Evolutionary conservation across 106 monocot species (phyloP), one percentile per base, ranked within the genome.

Genomic region (Posidonia australis): DNA sequence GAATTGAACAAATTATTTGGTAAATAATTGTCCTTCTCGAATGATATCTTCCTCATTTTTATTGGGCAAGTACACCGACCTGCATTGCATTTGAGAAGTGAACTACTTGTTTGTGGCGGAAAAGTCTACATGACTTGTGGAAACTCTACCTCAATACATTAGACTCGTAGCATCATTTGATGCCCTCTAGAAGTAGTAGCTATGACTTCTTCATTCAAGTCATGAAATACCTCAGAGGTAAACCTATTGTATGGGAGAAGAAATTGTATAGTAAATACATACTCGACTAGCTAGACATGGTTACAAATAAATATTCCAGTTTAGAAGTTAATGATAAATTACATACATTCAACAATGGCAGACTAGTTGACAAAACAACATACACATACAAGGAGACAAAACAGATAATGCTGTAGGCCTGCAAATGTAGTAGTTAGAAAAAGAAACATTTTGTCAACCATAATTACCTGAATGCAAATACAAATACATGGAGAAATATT

Each of bases 141-240:
- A 66, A 94, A 78, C 44, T 94, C 86, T 51, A 77, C 79, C 70
- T 94, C 94, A 7, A 94, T 66, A 72, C 90, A 81, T 56, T 79
- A 80, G 23, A 94, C 78, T 45, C 94, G 83, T 47, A 94, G 82
- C 63, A 78, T 76, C 22, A 94, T 62, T 13, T 72, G 75, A 73
- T 94, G 83, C 18, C 89, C 89, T 80, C 86, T 77, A 68, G 83
- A 72, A 80, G 86, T 75, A 76, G 86, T 86, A n/a, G 77, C 59
- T 71, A 84, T 82, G 58, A 86, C 83, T 80, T 94, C 86, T 81
- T 94, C 89, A 62, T 90, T 86, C 78, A 94, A 65, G 42, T 89
- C 75, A 68, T 77, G 83, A 74, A 94, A 94, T 73, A 94, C 74
- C 63, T 90, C 82, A 59, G 89, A 81, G 71, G 93, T 86, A 80